A percentile compares a stretch with the other conserved stretches of the same genome.
phyloP scores from a whole-genome alignment of 2,329 filamentous ascomycete species.

The Diaporthe sp. region DNA sequence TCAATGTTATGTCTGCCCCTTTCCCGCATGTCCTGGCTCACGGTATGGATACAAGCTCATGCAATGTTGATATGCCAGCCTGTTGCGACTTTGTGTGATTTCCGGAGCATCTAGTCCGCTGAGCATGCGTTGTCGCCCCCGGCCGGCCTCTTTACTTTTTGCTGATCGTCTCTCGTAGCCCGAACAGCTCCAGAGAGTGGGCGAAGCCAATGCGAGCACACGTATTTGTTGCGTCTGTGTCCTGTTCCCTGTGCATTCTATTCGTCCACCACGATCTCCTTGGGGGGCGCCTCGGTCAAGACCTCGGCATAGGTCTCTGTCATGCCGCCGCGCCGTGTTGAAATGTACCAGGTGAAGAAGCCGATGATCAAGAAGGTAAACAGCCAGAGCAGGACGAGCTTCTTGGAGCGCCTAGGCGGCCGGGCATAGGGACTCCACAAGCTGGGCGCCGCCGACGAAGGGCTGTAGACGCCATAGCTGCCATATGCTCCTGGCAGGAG shows the following conservation, averaged over 20 bases:
- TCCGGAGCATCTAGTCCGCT: not conserved
- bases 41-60: not conserved
- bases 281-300: conserved; percentile 24
- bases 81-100: not conserved
- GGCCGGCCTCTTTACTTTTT: not conserved
- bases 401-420: conserved; percentile 37
- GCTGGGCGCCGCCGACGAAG: conserved; percentile 19
- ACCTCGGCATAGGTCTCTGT: conserved; percentile 33
- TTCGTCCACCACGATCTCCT: conserved; percentile 29
- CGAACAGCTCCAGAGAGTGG: not conserved
- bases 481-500: conserved; percentile 30
- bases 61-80: not conserved
- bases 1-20: not conserved
- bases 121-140: too few species aligned
- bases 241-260: not conserved
- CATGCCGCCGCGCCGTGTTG: conserved; percentile 12
- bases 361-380: conserved; percentile 31
- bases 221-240: not conserved
- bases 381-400: conserved; percentile 37
- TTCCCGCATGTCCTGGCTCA: not conserved
- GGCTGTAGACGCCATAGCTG: conserved; percentile 9
- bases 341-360: conserved; percentile 35
- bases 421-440: conserved; percentile 38
- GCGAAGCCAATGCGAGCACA: not conserved
- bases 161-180: not conserved